Percentiles rank a stretch among this genome's conserved stretches.
Conservation (phyloP, 129 eudicot species). For the Artemisia tridentata region DNA sequence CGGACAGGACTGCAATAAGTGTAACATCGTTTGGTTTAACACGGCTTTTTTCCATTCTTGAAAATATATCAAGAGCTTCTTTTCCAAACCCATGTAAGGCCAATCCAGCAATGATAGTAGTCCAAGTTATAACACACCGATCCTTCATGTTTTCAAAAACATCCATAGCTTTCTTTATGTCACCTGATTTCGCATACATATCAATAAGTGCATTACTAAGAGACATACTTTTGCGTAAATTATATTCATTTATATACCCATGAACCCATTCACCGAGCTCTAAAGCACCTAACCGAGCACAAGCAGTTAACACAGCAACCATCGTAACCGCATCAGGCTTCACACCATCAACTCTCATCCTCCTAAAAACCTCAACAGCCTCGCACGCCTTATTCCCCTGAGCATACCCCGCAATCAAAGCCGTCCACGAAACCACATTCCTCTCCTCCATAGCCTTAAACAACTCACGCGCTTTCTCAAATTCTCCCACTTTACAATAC, state of each 20-base stretch:
- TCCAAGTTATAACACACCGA: slow-evolving; percentile 51
- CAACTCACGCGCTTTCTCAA: slow-evolving; percentile 27
- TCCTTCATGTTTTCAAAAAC: slow-evolving; percentile 38
- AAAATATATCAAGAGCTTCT: slow-evolving; percentile 46
- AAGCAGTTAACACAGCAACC: slow-evolving; percentile 43
- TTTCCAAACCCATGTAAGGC: slow-evolving; percentile 44
- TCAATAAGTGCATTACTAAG: slow-evolving; percentile 52
- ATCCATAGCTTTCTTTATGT: slow-evolving; percentile 32
- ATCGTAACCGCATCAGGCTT: slow-evolving; percentile 46
- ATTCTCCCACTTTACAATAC: slow-evolving; percentile 45
- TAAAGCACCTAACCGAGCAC: slow-evolving; percentile 46
- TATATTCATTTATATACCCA: slow-evolving; percentile 19
- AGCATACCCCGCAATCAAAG: slow-evolving; percentile 44
- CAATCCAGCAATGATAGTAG: slow-evolving; percentile 41
- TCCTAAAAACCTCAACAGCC: slow-evolving; percentile 35
- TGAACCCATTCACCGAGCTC: slow-evolving; percentile 51
- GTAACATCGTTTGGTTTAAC: slow-evolving; percentile 48
- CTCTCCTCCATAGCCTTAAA: slow-evolving; percentile 39
- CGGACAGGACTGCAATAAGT: slow-evolving; percentile 47
- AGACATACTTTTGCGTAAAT: slow-evolving; percentile 17
- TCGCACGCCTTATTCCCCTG: slow-evolving; percentile 33
- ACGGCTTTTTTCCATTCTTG: slow-evolving; percentile 35
- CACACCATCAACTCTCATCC: slow-evolving; percentile 39
- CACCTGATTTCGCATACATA: slow-evolving; percentile 55
- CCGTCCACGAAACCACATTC: slow-evolving; percentile 49